phyloP scores from a whole-genome alignment of 2,329 filamentous ascomycete genomes.

The Verticillium alfalfae region DNA sequence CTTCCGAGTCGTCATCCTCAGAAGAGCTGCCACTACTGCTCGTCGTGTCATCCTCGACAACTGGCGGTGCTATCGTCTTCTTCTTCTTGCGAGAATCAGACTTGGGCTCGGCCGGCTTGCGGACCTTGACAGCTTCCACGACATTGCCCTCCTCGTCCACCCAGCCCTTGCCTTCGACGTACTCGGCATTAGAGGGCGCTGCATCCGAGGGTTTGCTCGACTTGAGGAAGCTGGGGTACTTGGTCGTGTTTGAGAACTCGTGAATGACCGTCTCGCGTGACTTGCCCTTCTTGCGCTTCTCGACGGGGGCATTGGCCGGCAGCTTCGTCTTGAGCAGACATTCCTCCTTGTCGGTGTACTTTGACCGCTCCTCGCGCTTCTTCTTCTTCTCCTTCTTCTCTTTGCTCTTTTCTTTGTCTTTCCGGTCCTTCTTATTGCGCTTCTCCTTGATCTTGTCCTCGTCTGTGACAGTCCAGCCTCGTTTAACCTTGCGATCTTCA shows the following conservation, averaged over 20 bases:
- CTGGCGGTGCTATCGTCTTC: slow-evolving; percentile 9
- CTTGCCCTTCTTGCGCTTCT: slow-evolving; percentile 51
- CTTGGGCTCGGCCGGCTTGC: slow-evolving; percentile 21
- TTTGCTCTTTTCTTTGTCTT: slow-evolving; percentile 41
- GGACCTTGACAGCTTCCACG: slow-evolving; percentile 53
- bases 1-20: slow-evolving; percentile 22
- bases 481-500: slow-evolving; percentile 73
- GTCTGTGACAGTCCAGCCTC: slow-evolving; percentile 77
- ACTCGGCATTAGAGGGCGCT: slow-evolving; percentile 48
- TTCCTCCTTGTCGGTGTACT: slow-evolving; percentile 76
- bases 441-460: slow-evolving; percentile 42
- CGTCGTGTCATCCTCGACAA: slow-evolving; percentile 25
- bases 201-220: slow-evolving; percentile 35
- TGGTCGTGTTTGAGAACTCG: slow-evolving; percentile 82
- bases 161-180: slow-evolving; percentile 84
- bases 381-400: slow-evolving; percentile 52
- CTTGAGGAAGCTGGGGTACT: slow-evolving; percentile 78
- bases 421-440: slow-evolving; percentile 35
- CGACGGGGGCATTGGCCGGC: slow-evolving; percentile 32
- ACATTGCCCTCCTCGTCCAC: slow-evolving; percentile 73
- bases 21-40: slow-evolving; percentile 33
- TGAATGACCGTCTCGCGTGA: slow-evolving; percentile 64
- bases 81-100: slow-evolving; percentile 16
- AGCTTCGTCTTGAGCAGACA: slow-evolving; percentile 80
- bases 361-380: slow-evolving; percentile 59